phyloP scores from a whole-genome alignment of 495 filamentous ascomycete genomes.

The Lasiosphaeriaceae sp. region DNA sequence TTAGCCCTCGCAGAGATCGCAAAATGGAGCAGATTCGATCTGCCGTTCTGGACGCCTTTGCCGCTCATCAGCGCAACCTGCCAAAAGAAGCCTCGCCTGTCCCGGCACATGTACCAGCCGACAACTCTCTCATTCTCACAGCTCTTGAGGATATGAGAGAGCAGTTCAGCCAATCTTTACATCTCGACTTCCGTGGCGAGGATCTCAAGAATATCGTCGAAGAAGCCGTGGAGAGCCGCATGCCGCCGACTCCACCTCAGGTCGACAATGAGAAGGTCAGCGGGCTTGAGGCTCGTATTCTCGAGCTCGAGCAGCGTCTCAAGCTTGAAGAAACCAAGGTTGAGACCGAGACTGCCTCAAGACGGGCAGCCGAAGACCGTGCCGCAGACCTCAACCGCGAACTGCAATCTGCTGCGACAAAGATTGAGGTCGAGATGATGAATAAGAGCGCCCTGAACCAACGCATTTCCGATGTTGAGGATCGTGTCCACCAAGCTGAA shows the following conservation, averaged over 20 bases:
- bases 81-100: conserved; percentile 22
- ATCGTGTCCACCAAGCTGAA: conserved; percentile 39
- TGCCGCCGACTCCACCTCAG: conserved; percentile 38
- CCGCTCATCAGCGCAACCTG: conserved; percentile 48
- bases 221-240: conserved; percentile 50
- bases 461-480: conserved; percentile 46
- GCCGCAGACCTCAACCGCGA: conserved; percentile 40
- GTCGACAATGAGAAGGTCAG: conserved; percentile 30
- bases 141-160: conserved; percentile 46
- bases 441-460: conserved; percentile 44
- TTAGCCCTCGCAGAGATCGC: conserved; percentile 65
- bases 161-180: conserved; percentile 41
- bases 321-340: conserved; percentile 37
- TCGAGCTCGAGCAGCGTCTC: conserved; percentile 45
- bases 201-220: conserved; percentile 57
- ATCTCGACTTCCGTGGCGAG: conserved; percentile 46
- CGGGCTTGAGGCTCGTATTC: conserved; percentile 37
- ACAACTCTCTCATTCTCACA: conserved; percentile 32
- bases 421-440: conserved; percentile 50
- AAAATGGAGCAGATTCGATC: conserved; percentile 79
- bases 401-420: conserved; percentile 45
- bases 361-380: conserved; percentile 41
- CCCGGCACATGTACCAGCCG: conserved; percentile 11
- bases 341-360: conserved; percentile 35
- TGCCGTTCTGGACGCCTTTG: conserved; percentile 75